Base-by-base conservation (phyloP, 495 filamentous ascomycete species). In the Penicillium cinerascens region DNA sequence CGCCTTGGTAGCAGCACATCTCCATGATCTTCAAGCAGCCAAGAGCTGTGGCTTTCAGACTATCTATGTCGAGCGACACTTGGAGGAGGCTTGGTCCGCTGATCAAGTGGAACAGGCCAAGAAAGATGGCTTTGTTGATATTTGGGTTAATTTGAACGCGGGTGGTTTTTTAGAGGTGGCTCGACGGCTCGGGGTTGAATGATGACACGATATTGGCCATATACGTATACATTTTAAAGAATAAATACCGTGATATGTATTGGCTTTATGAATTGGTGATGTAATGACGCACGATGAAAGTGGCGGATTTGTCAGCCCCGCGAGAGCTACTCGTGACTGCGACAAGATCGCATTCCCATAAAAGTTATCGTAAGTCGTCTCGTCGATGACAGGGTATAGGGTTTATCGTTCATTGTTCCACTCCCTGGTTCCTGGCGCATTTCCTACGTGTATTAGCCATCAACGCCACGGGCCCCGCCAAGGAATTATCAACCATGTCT, bases 1-100 rank as follows among this genome's bases (percentile, higher is more conserved):
- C 46, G 87, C 79, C 0, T 78, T 92, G 81, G 88, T 91, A n/a
- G 88, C 89, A 13, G 81, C 88, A 37, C 89, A 95, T 68, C 63
- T 91, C 42, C 59, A 52, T 11, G 88, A 92, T 61, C 60, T 92
- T 52, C 75, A 80, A 42, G 87, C 80, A 0, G 89, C 87, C 11
- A 83, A 82, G 61, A 61, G 51, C 10, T 73, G 70, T 39, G 89
- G 88, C 0, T 72, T 91, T 43, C 70, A 78, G 62, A 87, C 85
- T 0, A 77, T 95, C 35, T 93, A 89, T 69, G 82, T 92, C n/a
- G 87, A 87, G 71, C 71, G 87, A 47, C 64, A 68, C 13, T 52
- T 63, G 29, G 89, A 92, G 66, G 87, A 90, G 68, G 66, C 68
- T n/a, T 84, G 80, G 79, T 54, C 56, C 15, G 21, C 48, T 10